Conservation (phyloP, 2,329 filamentous ascomycete species). For the Fusarium nygamai region DNA sequence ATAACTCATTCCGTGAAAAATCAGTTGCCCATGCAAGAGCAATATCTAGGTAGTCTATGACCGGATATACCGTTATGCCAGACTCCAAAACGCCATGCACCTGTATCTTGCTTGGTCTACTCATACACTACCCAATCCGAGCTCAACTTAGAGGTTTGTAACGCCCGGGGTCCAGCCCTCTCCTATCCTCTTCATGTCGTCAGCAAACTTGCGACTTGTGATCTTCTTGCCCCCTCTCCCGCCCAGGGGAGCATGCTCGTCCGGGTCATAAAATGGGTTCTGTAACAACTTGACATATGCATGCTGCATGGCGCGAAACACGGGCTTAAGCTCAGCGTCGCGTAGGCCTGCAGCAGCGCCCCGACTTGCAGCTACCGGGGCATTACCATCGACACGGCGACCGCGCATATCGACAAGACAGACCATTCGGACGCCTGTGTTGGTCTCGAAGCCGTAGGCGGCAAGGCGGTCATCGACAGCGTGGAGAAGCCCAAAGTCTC, state of each 20-base stretch:
- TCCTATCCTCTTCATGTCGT: constrained; percentile 86
- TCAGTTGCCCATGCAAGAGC: constrained; percentile 18
- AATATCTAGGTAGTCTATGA: constrained; percentile 36
- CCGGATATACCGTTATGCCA: constrained; percentile 38
- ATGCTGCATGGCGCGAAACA: constrained; percentile 91
- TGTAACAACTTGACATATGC: constrained; percentile 89
- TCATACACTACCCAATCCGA: constrained; percentile 48
- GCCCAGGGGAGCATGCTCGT: constrained; percentile 75
- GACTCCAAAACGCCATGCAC: constrained; percentile 44
- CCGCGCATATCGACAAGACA: constrained; percentile 92
- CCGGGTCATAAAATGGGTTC: constrained; percentile 94
- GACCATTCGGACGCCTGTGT: constrained; percentile 91
- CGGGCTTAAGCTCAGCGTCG: constrained; percentile 88
- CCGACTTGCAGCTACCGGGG: constrained; percentile 32
- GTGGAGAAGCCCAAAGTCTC: constrained; percentile 91
- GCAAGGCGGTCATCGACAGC: constrained; percentile 93
- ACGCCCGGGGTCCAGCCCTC: constrained; percentile 84
- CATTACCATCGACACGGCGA: constrained; percentile 56
- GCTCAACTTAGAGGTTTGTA: constrained; percentile 59
- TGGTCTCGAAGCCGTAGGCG: constrained; percentile 96
- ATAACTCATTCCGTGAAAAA: constrained; percentile 18
- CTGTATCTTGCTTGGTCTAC: constrained; percentile 33
- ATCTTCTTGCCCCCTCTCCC: constrained; percentile 74
- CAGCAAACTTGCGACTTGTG: constrained; percentile 80
- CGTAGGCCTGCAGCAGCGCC: constrained; percentile 72